A percentile compares a stretch with the other conserved stretches of the same genome.
Conservation (phyloP, 2,329 filamentous ascomycete genomes). For the Chaetomium globosum region DNA sequence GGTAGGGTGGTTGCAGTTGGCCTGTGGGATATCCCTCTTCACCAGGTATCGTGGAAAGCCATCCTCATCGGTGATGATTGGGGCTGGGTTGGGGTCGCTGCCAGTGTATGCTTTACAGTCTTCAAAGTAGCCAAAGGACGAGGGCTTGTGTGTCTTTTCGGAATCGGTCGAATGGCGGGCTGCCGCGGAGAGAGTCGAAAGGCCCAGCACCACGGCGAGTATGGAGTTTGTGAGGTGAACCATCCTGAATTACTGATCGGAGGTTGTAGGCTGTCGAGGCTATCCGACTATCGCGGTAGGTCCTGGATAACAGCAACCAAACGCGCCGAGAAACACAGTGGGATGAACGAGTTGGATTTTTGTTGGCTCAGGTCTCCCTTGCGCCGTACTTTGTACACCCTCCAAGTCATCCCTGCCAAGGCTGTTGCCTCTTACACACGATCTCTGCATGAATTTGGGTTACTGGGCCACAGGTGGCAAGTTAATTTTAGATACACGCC, state of each 20-base stretch:
- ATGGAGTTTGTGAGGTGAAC: not conserved
- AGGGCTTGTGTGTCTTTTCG: not conserved
- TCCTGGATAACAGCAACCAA: not conserved
- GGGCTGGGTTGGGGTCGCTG: not conserved
- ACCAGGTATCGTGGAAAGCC: not conserved
- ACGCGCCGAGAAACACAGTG: not conserved
- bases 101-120: not conserved
- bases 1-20: not conserved
- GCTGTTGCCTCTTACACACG: not conserved
- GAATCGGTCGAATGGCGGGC: not conserved
- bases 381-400: no score
- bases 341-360: not conserved
- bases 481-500: no score
- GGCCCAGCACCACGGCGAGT: not conserved
- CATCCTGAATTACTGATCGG: not conserved
- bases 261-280: not conserved
- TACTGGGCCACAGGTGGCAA: no score
- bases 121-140: not conserved
- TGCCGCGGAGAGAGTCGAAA: not conserved
- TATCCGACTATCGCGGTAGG: not conserved
- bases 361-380: not conserved
- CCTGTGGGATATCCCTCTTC: not conserved
- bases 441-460: not conserved
- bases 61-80: not conserved
- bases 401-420: not conserved